These are phyloP conservation scores for Hymenotorrendiella dingleyae DNA, from an alignment of 2,329 filamentous ascomycete species.

Conservation along the genomic window DNA sequence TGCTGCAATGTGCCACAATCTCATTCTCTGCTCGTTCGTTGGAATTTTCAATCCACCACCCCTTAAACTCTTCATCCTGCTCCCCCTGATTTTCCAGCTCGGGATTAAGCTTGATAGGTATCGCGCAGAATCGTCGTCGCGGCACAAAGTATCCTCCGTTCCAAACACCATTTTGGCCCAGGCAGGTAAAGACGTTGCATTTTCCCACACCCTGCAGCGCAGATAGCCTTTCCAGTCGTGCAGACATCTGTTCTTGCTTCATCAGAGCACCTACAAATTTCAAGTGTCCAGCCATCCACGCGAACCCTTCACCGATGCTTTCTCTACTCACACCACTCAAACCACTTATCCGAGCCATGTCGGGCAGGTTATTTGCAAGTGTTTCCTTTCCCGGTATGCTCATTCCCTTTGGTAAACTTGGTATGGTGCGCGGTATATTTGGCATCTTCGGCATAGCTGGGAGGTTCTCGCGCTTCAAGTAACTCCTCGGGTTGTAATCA, in stretches of 20 bases:
- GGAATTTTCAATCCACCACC: slow-evolving; percentile 16
- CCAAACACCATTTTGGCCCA: slow-evolving; percentile 66
- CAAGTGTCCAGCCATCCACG: slow-evolving; percentile 76
- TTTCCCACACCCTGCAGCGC: slow-evolving; percentile 60
- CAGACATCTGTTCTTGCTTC: slow-evolving; percentile 64
- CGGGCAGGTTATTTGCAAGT: background rate
- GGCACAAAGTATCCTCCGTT: slow-evolving; percentile 53
- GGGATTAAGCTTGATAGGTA: slow-evolving; percentile 38
- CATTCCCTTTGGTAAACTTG: slow-evolving; percentile 21
- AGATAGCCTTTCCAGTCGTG: slow-evolving; percentile 58
- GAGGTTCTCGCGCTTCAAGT: slow-evolving; percentile 5
- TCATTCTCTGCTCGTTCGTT: slow-evolving; percentile 23
- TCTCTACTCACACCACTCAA: slow-evolving; percentile 50
- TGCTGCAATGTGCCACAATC: slow-evolving; percentile 25
- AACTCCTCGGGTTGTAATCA: slow-evolving; percentile 2
- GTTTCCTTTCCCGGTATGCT: background rate
- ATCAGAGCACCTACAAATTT: slow-evolving; percentile 79
- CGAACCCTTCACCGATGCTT: slow-evolving; percentile 61
- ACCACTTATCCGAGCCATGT: slow-evolving; percentile 17
- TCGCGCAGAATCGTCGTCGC: slow-evolving; percentile 73
- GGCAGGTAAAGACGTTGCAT: slow-evolving; percentile 68
- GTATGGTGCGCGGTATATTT: slow-evolving; percentile 37
- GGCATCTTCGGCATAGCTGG: slow-evolving; percentile 28
- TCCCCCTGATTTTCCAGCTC: slow-evolving; percentile 3
- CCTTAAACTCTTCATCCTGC: slow-evolving; percentile 2